A percentile compares a stretch with the other conserved stretches of the same genome.
Conservation (phyloP, 2,329 filamentous ascomycete genomes). For the Cyphellophora attinorum region DNA sequence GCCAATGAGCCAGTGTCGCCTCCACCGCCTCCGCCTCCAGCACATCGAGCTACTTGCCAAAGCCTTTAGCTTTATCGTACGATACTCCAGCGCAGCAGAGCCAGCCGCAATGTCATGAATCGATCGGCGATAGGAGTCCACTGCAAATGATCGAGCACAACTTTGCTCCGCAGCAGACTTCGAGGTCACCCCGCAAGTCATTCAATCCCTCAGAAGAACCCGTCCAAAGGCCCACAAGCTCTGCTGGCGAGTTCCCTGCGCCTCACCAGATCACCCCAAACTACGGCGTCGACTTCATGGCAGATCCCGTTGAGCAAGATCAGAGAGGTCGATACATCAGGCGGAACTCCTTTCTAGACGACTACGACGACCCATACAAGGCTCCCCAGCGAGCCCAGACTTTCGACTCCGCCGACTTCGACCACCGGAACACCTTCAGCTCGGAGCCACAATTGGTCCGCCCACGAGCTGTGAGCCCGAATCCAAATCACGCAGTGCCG, state of each 20-base stretch:
- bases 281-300: conserved; percentile 1
- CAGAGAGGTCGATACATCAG: conserved; percentile 1
- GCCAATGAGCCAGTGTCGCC: conserved; percentile 22
- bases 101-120: conserved; percentile 8
- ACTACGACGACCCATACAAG: conserved; percentile 4
- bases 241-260: conserved; percentile 2
- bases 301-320: conserved; percentile 1
- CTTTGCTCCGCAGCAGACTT: conserved; percentile 9
- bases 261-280: conserved; percentile 1
- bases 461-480: conserved; percentile 34
- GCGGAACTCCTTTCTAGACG: conserved; percentile 1
- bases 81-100: neutral
- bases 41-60: conserved; percentile 3
- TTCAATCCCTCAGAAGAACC: neutral
- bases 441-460: conserved; percentile 27
- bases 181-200: neutral
- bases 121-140: conserved; percentile 15
- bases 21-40: conserved; percentile 24
- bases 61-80: neutral
- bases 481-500: conserved; percentile 23
- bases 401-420: conserved; percentile 10
- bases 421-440: conserved; percentile 12
- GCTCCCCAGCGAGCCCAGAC: conserved; percentile 9
- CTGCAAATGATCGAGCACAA: conserved; percentile 18
- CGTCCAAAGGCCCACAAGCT: neutral